Evolutionary conservation across 1,139 yeast species (phyloP).

Genomic region (Suhomyces bolitotheri): DNA sequence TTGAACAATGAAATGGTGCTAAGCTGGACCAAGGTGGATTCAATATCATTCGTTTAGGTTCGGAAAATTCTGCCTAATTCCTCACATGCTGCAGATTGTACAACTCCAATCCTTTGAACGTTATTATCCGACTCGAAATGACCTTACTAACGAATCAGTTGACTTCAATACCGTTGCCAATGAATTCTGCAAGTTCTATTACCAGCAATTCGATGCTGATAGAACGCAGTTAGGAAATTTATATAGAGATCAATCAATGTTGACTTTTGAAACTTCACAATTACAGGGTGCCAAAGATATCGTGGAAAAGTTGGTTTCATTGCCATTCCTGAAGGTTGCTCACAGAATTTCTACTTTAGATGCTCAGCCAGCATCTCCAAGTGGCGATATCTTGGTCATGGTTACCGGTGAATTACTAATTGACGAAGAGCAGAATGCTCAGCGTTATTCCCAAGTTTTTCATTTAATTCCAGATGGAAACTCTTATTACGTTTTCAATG

Average conservation of each 20-base stretch:
- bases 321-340: slow-evolving; percentile 89
- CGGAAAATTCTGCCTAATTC: too few relatives aligned
- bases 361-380: slow-evolving; percentile 96
- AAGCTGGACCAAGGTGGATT: too few relatives aligned
- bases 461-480: slow-evolving; percentile 91
- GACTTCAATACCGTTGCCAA: slow-evolving; percentile 73
- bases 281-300: slow-evolving; percentile 92
- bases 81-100: too few relatives aligned
- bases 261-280: slow-evolving; percentile 93
- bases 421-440: slow-evolving; percentile 94
- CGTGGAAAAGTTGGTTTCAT: slow-evolving; percentile 81
- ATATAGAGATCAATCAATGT: slow-evolving; percentile 96
- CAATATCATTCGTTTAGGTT: too few relatives aligned
- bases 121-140: too few relatives aligned
- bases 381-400: slow-evolving; percentile 93
- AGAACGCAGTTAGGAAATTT: slow-evolving; percentile 91
- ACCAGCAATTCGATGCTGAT: slow-evolving; percentile 91
- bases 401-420: slow-evolving; percentile 93
- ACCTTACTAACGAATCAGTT: slow-evolving; percentile 32
- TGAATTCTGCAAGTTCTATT: slow-evolving; percentile 92
- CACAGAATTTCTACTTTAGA: slow-evolving; percentile 94
- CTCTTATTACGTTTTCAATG: slow-evolving; percentile 92
- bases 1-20: too few relatives aligned
- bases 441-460: slow-evolving; percentile 95
- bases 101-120: too few relatives aligned